Base-by-base conservation (phyloP, 495 filamentous ascomycete species). In the Xylaria acuta region DNA sequence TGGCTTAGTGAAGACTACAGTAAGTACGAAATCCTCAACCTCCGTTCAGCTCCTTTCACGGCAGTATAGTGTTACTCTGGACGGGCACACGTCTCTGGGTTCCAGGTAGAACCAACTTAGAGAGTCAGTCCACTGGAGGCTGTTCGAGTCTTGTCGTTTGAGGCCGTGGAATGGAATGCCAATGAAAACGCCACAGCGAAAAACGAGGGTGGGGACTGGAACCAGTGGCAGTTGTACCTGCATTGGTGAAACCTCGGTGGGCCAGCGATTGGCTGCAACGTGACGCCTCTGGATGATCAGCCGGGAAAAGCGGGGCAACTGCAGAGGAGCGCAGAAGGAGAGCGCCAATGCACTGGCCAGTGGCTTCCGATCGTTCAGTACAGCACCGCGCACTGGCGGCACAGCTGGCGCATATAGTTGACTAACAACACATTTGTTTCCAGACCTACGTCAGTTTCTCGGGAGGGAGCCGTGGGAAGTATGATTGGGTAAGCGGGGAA, bases 201-300 rank as follows among this genome's bases (percentile, higher is more conserved):
- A 22, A 36, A 30, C 7, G 30, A 20, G 41, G 18, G 27, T 38
- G 34, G 41, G 40, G 18, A 36, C 25, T 32, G 38, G 51, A 53
- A 30, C 30, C 36, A 62, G 25, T 43, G 67, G 30, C 56, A 43
- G 54, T 32, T 64, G 69, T 71, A 71, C 69, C 69, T 71, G 69
- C 69, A 71, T 71, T 41, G 62, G 47, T 63, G 69, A 65, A 64
- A 65, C 69, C 49, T 0, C 22, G 25, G 30, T 41, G 27, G 65
- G 27, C 34, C 36, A 25, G 30, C 36, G n/a, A 67, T 67, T 67
- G 65, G 65, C 49, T 67, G 47, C 18, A 32, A 43, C 22, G 38
- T 30, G 36, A 30, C 38, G 60, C 22, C 60, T 43, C n/a, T 34
- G n/a, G 47, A 67, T 27, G 64, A 67, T 53, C 45, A 25, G 27